Base-by-base conservation (phyloP, 2,329 filamentous ascomycete genomes). In the Colletotrichum magnum region DNA sequence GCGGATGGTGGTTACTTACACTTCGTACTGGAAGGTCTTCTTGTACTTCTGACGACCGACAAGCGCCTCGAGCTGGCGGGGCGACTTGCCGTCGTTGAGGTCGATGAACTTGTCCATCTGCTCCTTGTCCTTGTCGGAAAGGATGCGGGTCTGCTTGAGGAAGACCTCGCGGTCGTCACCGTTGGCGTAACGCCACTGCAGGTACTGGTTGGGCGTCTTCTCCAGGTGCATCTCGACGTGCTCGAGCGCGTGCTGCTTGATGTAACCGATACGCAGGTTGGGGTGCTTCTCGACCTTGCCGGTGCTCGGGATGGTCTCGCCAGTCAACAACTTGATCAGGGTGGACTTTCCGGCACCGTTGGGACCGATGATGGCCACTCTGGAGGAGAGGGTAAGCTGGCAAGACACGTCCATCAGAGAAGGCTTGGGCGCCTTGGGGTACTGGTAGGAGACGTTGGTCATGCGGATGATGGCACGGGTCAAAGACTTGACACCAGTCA, bases 211-310 rank as follows among this genome's bases (percentile, higher is more conserved):
- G 48, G 96, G 96, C 0, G 96, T 99, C 89, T 99, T 99, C 83
- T 99, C 96, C 75, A 98, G 86, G 79, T 99, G 96, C 95, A 98
- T 97, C 84, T 99, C 95, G 12, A 99, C 96, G 89, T 99, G 96
- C 86, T 99, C 96, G 13, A 99, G 88, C 52, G 96, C 96, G 82
- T 99, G 96, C 85, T 99, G 96, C 86, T 98, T 98, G 86, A 99
- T 98, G 86, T 99, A 99, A 63, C 96, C 96, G 76, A 99, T 98
- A 87, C 96, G 95, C 77, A 99, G 84, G 81, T 99, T 99, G 74
- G 96, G 96, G 81, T 99, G 96, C 87, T 98, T 98, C 87, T 98
- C 95, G 26, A 99, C 96, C 79, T 91, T 94, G 72, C 96, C 96
- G 21, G 83, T 82, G 71, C 92, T 92, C 16, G 94, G 96, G 73